phyloP scores from a whole-genome alignment of 2,329 filamentous ascomycete genomes.

The Penicillium oxalicum region DNA sequence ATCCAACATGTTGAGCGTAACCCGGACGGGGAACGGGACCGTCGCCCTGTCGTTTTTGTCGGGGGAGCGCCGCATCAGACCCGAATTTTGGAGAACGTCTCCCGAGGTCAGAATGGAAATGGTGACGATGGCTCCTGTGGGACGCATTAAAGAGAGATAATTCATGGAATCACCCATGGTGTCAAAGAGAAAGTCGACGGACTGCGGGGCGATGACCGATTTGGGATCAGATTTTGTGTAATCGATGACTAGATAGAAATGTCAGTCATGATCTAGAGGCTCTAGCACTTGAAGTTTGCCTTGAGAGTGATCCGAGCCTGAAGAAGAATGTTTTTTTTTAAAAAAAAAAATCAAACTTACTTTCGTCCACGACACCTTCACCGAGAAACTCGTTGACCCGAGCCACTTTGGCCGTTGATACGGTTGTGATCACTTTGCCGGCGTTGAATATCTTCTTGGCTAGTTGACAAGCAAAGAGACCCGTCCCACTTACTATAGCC shows the following conservation, averaged over 20 bases:
- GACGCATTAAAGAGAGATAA: conserved; percentile 40
- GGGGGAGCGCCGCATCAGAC: conserved; percentile 17
- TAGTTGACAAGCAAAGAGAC: conserved; percentile 44
- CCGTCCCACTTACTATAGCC: conserved; percentile 41
- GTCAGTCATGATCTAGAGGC: too few relatives aligned
- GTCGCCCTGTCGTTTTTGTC: conserved; percentile 8
- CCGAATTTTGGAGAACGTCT: conserved; percentile 25
- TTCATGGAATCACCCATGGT: conserved; percentile 40
- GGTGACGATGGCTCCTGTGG: conserved; percentile 31
- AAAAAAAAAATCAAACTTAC: conserved; percentile 4
- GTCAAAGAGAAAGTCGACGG: conserved; percentile 48
- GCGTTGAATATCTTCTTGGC: conserved; percentile 50
- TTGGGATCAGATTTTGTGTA: conserved; percentile 42
- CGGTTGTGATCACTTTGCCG: conserved; percentile 45
- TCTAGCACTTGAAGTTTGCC: too few relatives aligned
- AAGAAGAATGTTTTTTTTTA: not conserved
- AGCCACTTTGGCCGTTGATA: conserved; percentile 47
- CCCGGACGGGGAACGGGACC: conserved; percentile 21
- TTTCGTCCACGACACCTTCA: conserved; percentile 43
- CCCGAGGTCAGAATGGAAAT: conserved; percentile 32
- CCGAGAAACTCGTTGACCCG: conserved; percentile 41
- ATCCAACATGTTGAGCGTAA: conserved; percentile 31
- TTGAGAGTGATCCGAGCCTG: too few relatives aligned
- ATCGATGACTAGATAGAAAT: conserved; percentile 37
- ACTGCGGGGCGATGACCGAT: conserved; percentile 36